Evolutionary conservation across 495 filamentous ascomycete species (phyloP), one percentile per base, ranked within the genome.

Genomic region (Platismatia glauca): DNA sequence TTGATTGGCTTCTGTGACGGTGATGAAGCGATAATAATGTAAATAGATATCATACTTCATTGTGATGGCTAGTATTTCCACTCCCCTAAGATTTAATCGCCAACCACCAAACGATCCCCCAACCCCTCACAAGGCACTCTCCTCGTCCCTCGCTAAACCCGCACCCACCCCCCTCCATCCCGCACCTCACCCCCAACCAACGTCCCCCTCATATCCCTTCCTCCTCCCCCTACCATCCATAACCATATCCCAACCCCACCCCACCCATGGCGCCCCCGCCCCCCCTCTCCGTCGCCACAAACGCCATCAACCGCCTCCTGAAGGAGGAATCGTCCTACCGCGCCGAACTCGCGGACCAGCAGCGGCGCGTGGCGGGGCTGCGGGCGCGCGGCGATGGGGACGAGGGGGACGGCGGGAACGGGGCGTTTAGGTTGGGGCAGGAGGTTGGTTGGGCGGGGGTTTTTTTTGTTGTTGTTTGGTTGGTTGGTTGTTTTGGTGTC

Each of bases 321-420:
- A 96, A 96, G 73, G 94, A 98, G 73, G 90, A 96, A 70, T 78
- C 80, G 39, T 91, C 84, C 71, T 97, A 98, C 77, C 88, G 90
- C 74, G 85, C 86, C 67, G 94, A 98, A 70, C 79, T 89, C 27
- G 75, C 79, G 62, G 74, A 83, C 61, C 90, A 97, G 68, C 80
- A 87, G 60, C 78, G 78, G 62, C 85, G 87, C 48, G 80, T 97
- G 44, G 74, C 83, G 76, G 86, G 88, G 74, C 77, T 91, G 20
- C 73, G 84, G 64, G 57, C 8, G 1, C 55, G 31, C 18, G 33
- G 43, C 18, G 33, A 27, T 73, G 68, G 63, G 66, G 69, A 60
- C 38, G 72, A 69, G 8, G 74, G 78, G 5, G 82, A 81, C 24
- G 78, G 79, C 7, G 87, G 81, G 71, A 93, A 93, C 70, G 78